phyloP scores from a whole-genome alignment of 257 asterid species.

The Buddleja alternifolia region DNA sequence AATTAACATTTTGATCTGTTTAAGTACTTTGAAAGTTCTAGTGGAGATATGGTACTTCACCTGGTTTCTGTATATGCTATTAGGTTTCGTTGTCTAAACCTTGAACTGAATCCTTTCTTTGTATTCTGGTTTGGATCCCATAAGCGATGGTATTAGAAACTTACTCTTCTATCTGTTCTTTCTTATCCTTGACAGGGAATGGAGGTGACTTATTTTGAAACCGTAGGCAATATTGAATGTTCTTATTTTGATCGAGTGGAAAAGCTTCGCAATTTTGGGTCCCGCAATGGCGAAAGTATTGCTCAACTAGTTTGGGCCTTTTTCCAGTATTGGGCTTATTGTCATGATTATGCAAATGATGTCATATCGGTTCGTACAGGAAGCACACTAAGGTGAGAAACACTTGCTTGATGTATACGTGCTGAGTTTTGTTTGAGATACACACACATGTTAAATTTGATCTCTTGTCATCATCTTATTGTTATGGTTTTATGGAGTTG shows the following conservation, averaged over 20 bases:
- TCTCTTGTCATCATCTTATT: not conserved
- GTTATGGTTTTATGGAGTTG: not conserved
- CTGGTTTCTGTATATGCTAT: not conserved
- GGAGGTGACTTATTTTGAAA: slow-evolving; percentile 62
- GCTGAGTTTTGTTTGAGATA: not conserved
- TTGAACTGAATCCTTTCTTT: not conserved
- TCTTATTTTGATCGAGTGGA: slow-evolving; percentile 86
- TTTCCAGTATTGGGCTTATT: slow-evolving; percentile 92
- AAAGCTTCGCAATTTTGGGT: slow-evolving; percentile 63
- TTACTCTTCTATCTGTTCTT: not conserved
- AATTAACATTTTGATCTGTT: not conserved
- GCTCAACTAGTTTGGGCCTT: slow-evolving; percentile 79
- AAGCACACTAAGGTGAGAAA: slow-evolving; percentile 65
- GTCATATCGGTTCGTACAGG: slow-evolving; percentile 91
- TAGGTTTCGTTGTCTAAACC: not conserved
- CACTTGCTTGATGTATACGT: not conserved
- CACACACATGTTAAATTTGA: not conserved
- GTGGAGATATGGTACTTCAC: slow-evolving; percentile 1
- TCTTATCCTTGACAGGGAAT: slow-evolving; percentile 55
- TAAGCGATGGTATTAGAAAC: not conserved
- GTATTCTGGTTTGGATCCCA: not conserved
- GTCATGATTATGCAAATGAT: slow-evolving; percentile 81
- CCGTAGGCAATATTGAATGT: slow-evolving; percentile 66
- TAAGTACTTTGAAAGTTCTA: not conserved
- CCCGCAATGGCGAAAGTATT: slow-evolving; percentile 66